Base-by-base conservation (phyloP, 352 stramenopile species). In the Blastocystis hominis region DNA sequence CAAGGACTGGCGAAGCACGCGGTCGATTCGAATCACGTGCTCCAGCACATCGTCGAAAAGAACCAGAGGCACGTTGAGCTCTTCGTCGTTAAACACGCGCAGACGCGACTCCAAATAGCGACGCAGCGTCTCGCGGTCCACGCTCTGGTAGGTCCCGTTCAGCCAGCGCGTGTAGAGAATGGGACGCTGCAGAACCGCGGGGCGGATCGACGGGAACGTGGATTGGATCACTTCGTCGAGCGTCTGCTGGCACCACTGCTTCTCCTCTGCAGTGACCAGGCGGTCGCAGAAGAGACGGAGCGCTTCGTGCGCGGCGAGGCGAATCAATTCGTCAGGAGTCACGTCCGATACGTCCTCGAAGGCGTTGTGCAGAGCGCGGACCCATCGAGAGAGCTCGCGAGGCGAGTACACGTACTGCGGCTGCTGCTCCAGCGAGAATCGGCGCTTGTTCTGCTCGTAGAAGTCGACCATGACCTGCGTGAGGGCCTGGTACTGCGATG, bases 321-420 rank as follows among this genome's bases (percentile, higher is more conserved):
- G 94, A 79, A 98, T 93, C 7, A 99, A 91, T 64, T 96, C 97
- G 91, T 98, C 95, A 36, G 96, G 90, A 34, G 96, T 94, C 53
- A 90, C 75, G 44, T 81, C 75, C 4, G 95, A 38, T 98, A 91
- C 17, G 94, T 93, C 59, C 96, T 93, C 89, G 13, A 99, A 95
- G 4, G 96, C 94, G 91, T 99, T 96, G 89, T 99, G 98, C 88
- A 99, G 91, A 15, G 96, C 96, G 53, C 97, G 93, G 89, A 99
- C 97, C 97, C 97, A 99, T 89, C 97, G 92, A 59, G 94, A 98
- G 3, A 99, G 91, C 90, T 99, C 97, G 75, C 97, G 93, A 20
- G 97, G 97, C 87, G 96, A 99, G 91, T 99, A 99, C 66, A 99
- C 98, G 90, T 99, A 99, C 89, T 99, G 97, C 6, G 95, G 94